Evolutionary conservation across 1,139 yeast genomes (phyloP).

Genomic region (Yamadazyma siamensis): DNA sequence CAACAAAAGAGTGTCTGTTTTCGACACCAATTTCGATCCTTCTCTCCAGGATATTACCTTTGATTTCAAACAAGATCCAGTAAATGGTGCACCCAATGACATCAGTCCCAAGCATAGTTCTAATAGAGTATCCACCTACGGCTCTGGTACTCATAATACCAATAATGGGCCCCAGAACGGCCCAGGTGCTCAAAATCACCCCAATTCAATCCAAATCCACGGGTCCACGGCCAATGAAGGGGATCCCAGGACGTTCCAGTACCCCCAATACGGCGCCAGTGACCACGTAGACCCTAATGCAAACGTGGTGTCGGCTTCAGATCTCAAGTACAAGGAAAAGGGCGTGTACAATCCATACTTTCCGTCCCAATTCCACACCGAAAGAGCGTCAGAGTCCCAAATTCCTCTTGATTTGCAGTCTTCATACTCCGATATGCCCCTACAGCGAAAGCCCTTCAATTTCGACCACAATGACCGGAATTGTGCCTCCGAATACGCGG

Average conservation of each 20-base stretch:
- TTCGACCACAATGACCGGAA: constrained; percentile 4
- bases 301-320: background rate
- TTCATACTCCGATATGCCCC: constrained; percentile 6
- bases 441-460: constrained; percentile 2
- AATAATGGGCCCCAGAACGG: too few relatives aligned
- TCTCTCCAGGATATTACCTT: constrained; percentile 13
- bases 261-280: background rate
- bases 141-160: too few relatives aligned
- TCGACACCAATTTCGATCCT: constrained; percentile 17
- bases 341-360: background rate
- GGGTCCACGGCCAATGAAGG: background rate
- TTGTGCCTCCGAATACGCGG: constrained; percentile 7
- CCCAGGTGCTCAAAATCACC: too few relatives aligned
- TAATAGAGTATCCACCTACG: too few relatives aligned
- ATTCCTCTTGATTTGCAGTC: constrained; percentile 5
- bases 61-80: constrained; percentile 8
- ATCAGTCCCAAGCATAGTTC: background rate
- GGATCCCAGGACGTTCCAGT: background rate
- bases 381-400: constrained; percentile 1
- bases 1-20: constrained; percentile 12
- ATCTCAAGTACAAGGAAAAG: background rate
- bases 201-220: too few relatives aligned
- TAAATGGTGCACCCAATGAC: background rate
- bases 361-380: background rate
- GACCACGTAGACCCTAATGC: background rate